Conservation (phyloP, 345 rosid species). For the Salix exigua region DNA sequence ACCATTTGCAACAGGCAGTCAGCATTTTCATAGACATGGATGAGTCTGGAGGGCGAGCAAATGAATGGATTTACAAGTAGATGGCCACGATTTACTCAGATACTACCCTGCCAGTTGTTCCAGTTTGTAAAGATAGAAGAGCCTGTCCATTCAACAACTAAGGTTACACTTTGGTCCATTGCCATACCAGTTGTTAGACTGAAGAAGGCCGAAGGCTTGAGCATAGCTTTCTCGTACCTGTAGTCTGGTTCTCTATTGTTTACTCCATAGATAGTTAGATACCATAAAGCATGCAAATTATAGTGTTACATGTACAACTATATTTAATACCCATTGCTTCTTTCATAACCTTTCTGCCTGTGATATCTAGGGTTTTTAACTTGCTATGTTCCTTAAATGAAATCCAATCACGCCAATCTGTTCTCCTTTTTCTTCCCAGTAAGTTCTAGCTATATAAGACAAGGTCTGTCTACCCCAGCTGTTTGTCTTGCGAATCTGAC, state of each 20-base stretch:
- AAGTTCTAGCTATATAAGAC: no score
- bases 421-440: no score
- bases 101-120: neutral
- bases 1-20: slow-evolving; percentile 82
- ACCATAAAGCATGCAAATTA: neutral
- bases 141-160: neutral
- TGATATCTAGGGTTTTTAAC: no score
- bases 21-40: slow-evolving; percentile 98
- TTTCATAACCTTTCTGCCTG: no score
- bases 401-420: no score
- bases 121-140: neutral
- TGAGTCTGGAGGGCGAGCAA: slow-evolving; percentile 83
- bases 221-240: neutral
- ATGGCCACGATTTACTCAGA: neutral
- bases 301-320: neutral
- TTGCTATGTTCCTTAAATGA: no score
- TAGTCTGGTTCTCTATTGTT: neutral
- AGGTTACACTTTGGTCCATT: neutral
- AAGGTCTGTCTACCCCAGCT: no score
- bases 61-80: slow-evolving; percentile 96
- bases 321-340: neutral
- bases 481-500: no score
- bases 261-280: neutral
- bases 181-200: neutral
- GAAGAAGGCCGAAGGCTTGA: neutral